These are phyloP conservation scores for Sordariomycetes sp. DNA, from an alignment of 2,329 filamentous ascomycete genomes.

Conservation along the genomic window DNA sequence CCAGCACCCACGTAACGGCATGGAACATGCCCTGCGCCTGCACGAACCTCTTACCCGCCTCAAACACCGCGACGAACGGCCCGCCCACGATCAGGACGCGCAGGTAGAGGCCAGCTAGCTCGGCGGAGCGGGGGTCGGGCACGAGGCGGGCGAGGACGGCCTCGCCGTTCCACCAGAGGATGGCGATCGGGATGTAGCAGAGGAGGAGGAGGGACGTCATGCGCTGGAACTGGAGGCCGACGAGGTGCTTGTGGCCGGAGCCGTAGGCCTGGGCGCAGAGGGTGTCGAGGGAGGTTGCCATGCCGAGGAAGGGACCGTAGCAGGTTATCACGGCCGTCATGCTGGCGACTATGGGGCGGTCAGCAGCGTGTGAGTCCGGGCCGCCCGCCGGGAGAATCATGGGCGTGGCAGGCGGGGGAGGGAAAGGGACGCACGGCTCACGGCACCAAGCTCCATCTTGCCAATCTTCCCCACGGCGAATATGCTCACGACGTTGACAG, in stretches of 20 bases:
- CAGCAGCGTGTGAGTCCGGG: neutral
- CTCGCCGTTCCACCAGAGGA: constrained; percentile 59
- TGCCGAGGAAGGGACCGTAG: constrained; percentile 66
- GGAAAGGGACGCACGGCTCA: constrained; percentile 19
- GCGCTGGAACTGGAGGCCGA: constrained; percentile 69
- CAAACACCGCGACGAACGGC: constrained; percentile 65
- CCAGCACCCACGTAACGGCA: constrained; percentile 63
- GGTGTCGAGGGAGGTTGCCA: constrained; percentile 83
- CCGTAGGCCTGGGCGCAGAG: constrained; percentile 91
- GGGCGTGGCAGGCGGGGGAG: neutral
- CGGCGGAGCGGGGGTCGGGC: constrained; percentile 43
- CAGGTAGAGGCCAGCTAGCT: constrained; percentile 59
- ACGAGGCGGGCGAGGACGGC: constrained; percentile 39
- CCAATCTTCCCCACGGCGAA: constrained; percentile 69
- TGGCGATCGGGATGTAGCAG: constrained; percentile 57
- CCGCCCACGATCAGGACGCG: constrained; percentile 59
- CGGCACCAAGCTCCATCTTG: constrained; percentile 38
- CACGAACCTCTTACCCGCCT: constrained; percentile 66
- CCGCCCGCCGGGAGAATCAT: neutral
- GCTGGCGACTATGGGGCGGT: constrained; percentile 27
- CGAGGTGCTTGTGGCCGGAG: constrained; percentile 76
- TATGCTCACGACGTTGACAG: constrained; percentile 68
- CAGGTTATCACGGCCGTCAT: constrained; percentile 76
- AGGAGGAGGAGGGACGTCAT: constrained; percentile 68
- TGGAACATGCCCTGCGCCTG: constrained; percentile 74